These are phyloP conservation scores for Scheffersomyces lignicola DNA, from an alignment of 1,139 yeast genomes.

Conservation along the genomic window DNA sequence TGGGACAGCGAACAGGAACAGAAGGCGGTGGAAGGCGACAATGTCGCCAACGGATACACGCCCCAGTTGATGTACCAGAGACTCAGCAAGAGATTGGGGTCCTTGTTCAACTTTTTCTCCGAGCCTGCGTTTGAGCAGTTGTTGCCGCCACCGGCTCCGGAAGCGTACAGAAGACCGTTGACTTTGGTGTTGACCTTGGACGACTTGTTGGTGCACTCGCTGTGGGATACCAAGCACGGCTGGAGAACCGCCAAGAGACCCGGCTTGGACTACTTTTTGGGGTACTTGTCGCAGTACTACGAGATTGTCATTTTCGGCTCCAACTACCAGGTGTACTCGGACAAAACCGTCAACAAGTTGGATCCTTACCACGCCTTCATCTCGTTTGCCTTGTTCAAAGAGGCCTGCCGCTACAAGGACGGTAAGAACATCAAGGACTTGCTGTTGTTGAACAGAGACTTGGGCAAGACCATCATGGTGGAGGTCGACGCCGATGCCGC, in stretches of 20 bases:
- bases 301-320: constrained; percentile 91
- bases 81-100: constrained; percentile 66
- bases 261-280: constrained; percentile 94
- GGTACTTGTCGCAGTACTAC: constrained; percentile 91
- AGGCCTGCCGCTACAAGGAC: constrained; percentile 87
- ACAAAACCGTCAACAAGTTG: constrained; percentile 78
- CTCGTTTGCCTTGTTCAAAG: constrained; percentile 85
- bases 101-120: constrained; percentile 79
- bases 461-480: constrained; percentile 73
- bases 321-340: constrained; percentile 83
- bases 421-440: constrained; percentile 87
- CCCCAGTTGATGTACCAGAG: constrained; percentile 68
- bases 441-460: constrained; percentile 85
- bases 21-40: constrained; percentile 46
- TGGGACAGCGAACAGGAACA: constrained; percentile 83
- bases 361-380: constrained; percentile 92
- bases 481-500: constrained; percentile 77
- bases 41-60: constrained; percentile 66
- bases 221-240: constrained; percentile 89
- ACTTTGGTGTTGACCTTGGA: constrained; percentile 89
- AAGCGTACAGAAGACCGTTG: constrained; percentile 89
- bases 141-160: constrained; percentile 85
- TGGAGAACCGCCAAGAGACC: constrained; percentile 99
- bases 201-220: constrained; percentile 85
- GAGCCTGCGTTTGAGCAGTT: constrained; percentile 94